Base-by-base conservation (phyloP, 1,139 yeast genomes). In the Taphrina betulina region DNA sequence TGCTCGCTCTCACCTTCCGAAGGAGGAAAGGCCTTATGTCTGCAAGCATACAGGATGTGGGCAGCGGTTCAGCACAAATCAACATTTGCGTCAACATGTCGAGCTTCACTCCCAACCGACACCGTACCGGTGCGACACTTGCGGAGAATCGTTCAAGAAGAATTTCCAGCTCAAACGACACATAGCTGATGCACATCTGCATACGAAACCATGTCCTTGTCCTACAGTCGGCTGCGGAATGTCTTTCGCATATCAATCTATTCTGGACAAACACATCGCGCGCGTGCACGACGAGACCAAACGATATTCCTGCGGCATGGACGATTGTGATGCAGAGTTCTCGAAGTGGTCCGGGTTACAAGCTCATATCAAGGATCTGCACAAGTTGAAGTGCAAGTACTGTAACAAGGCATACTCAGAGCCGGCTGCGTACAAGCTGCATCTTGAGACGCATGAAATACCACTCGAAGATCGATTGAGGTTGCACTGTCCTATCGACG, bases 321-420 rank as follows among this genome's bases (percentile, higher is more conserved):
- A 33, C 20, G 38, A 26, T 3, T 92, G 98, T 67, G 22, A 64
- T 0, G 86, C 81, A 63, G 71, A 75, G 55, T 86, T 87, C 68
- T 77, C 78, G 60, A 83, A 86, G 0, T 85, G 95, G 94, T 78
- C 88, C 1, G 84, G 83, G 0, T 72, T 88, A 38, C 92, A 83
- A 64, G 68, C 77, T 7, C 97, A 90, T 68, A 73, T 80, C 53
- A 84, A 82, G 62, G 76, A 79, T 0, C 83, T 78, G 33, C 96
- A 89, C 69, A 90, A 92, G 8, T 80, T 81, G 65, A 64, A 75
- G 50, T 88, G 45, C 26, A 63, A 71, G 1, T 64, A 79, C 1
- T 89, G 96, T 72, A 82, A 81, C 12, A 83, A 81, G 66, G 80
- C 78, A 3, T 85, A 92, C 72, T 83, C 85, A 10, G 95, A 95